These are phyloP conservation scores for Cenchrus purpureus DNA, from an alignment of 176 grass and related monocot genomes.

Conservation along the genomic window DNA sequence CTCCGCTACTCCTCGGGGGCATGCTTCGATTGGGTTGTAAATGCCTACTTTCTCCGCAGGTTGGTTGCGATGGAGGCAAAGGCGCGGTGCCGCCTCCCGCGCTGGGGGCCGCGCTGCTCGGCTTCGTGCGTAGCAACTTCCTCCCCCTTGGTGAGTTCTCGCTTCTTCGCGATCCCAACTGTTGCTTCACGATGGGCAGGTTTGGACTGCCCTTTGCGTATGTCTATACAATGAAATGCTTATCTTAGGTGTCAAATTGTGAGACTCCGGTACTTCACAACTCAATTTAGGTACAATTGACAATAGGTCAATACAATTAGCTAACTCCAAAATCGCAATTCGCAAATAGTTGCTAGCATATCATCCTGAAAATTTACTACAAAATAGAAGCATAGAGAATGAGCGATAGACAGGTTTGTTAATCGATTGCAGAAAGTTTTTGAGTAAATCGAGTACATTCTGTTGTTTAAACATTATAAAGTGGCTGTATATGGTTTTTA, in stretches of 20 bases:
- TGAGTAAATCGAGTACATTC: not conserved
- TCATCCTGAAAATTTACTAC: conserved; percentile 14
- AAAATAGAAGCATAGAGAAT: not conserved
- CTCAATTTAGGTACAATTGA: not conserved
- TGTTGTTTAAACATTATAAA: not conserved
- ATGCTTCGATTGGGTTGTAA: conserved; percentile 25
- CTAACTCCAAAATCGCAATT: not conserved
- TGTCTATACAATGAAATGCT: conserved; percentile 3
- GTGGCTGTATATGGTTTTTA: not conserved
- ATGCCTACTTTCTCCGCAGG: conserved; percentile 46
- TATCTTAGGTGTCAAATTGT: not conserved
- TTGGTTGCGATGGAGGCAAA: conserved; percentile 45
- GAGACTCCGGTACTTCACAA: not conserved
- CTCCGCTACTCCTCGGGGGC: not conserved
- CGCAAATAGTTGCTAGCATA: not conserved
- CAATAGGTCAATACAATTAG: not conserved
- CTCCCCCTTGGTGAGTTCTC: conserved; percentile 74
- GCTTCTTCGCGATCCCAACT: conserved; percentile 16
- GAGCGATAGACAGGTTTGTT: not conserved
- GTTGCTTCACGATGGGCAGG: not conserved
- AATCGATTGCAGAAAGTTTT: conserved; percentile 4
- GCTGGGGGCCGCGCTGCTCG: conserved; percentile 39
- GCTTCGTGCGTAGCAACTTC: conserved; percentile 73
- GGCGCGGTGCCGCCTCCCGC: conserved; percentile 27
- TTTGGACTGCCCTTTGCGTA: not conserved